A percentile compares a stretch with the other conserved stretches of the same genome.
Evolutionary conservation across 23 red algal genomes (phyloP).

Genomic region (Gracilaria vermiculophylla): DNA sequence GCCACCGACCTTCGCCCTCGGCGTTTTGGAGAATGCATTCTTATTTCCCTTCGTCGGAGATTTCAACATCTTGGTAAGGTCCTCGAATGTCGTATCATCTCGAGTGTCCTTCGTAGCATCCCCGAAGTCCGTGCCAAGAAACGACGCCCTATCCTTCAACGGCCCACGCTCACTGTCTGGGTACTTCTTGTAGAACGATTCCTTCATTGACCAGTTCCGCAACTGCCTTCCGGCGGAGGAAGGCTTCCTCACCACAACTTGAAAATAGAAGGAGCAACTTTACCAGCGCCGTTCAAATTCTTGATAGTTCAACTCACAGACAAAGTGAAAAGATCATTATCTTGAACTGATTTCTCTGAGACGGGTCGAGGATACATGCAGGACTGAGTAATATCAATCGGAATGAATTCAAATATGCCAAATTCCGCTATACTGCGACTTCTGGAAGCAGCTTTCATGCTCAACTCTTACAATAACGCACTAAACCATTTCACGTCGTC

Average conservation of each 20-base stretch:
- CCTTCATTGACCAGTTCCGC: not conserved
- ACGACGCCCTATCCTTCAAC: conserved; percentile 41
- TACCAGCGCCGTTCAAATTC: too few species aligned
- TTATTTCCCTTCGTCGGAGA: conserved; percentile 11
- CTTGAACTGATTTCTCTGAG: too few species aligned
- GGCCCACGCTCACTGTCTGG: conserved; percentile 55
- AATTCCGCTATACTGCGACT: too few species aligned
- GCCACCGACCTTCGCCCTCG: not conserved
- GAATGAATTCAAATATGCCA: too few species aligned
- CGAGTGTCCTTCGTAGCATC: not conserved
- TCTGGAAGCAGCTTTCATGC: too few species aligned
- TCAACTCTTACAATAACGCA: too few species aligned
- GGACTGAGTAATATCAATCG: too few species aligned
- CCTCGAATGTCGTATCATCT: not conserved
- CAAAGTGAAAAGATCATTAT: not conserved
- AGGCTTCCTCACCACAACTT: too few species aligned
- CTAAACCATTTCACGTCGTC: not conserved
- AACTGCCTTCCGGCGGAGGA: not conserved
- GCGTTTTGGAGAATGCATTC: not conserved
- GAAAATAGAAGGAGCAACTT: too few species aligned
- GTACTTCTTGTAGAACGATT: conserved; percentile 32
- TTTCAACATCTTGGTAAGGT: conserved; percentile 15
- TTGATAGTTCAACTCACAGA: not conserved
- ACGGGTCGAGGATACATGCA: too few species aligned
- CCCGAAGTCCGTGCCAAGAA: conserved; percentile 1